Evolutionary conservation across 208 protist species (phyloP).

Genomic region (Leishmania mexicana): DNA sequence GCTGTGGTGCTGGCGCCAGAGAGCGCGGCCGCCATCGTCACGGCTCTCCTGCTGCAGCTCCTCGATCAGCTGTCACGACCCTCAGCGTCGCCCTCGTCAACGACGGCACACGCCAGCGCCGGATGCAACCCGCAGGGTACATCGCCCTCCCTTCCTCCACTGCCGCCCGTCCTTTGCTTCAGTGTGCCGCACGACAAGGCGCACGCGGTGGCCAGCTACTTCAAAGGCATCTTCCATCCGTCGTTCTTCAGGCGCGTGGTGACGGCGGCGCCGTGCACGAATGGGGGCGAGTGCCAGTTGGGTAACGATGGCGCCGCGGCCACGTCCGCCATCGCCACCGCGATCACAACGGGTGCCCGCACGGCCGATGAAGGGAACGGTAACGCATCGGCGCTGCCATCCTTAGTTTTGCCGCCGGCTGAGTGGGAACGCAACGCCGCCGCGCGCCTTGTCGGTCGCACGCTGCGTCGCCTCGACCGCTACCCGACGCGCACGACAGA

Average conservation of each 20-base stretch:
- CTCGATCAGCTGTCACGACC: constrained; percentile 10
- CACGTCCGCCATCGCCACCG: neutral
- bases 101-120: neutral
- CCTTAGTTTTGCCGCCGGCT: neutral
- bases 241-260: constrained; percentile 39
- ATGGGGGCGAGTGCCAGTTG: neutral
- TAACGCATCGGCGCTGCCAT: neutral
- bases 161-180: constrained; percentile 35
- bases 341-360: neutral
- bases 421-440: constrained; percentile 14
- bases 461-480: constrained; percentile 50
- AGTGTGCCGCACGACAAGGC: constrained; percentile 44
- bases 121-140: neutral
- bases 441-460: constrained; percentile 62
- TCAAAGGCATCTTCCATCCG: constrained; percentile 61
- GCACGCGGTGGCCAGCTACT: constrained; percentile 45
- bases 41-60: constrained; percentile 42
- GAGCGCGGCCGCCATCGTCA: constrained; percentile 49
- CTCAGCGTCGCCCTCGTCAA: no score
- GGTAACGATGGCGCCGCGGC: neutral
- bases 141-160: neutral
- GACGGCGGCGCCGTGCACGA: neutral
- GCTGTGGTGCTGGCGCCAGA: constrained; percentile 55
- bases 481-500: constrained; percentile 64
- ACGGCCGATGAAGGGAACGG: neutral